Base-by-base conservation (phyloP, 177 flowering plant species). In the Vitis hybrid region DNA sequence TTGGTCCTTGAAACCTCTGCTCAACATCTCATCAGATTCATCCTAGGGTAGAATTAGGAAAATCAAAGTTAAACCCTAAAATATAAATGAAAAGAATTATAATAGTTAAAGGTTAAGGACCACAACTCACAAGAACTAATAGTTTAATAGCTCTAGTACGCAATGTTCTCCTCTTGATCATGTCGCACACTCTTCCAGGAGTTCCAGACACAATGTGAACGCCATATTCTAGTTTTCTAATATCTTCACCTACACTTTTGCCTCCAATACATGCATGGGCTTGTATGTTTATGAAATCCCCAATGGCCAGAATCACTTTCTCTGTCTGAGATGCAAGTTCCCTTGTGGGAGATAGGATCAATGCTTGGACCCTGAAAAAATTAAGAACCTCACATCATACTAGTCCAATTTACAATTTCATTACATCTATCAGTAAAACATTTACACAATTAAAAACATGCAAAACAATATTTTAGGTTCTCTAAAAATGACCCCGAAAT, bases 141-240 rank as follows among this genome's bases (percentile, higher is more conserved):
- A 95, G 62, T 72, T 89, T 95, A 64, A 95, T 93, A 26, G 89
- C 84, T 80, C 98, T 82, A 7, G 99, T 95, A 10, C 96, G 90
- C 45, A 95, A 74, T 2, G 97, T 85, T 76, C 97, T 88, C 75
- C 99, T 86, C 89, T 93, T 95, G 75, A 95, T 95, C 99, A 95
- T 95, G 68, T 94, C 99, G 79, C 93, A 90, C 14, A 95, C 99
- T 81, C 99, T 85, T n/a, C 99, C 99, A 0, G 99, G 99, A 11
- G 99, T 95, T 75, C 99, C 99, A 73, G 98, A 93, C 15, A 95
- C 99, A 19, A 91, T 94, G 65, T 93, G 99, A 76, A 95, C 99
- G 55, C 98, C 99, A 82, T 88, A 64, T 60, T 95, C 98, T 4
- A 95, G 83, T 68, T 89, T 93, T 64, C 97, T 83, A 40, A 93